Evolutionary conservation across 495 filamentous ascomycete genomes (phyloP).

Genomic region (Tuber microsphaerosporum): DNA sequence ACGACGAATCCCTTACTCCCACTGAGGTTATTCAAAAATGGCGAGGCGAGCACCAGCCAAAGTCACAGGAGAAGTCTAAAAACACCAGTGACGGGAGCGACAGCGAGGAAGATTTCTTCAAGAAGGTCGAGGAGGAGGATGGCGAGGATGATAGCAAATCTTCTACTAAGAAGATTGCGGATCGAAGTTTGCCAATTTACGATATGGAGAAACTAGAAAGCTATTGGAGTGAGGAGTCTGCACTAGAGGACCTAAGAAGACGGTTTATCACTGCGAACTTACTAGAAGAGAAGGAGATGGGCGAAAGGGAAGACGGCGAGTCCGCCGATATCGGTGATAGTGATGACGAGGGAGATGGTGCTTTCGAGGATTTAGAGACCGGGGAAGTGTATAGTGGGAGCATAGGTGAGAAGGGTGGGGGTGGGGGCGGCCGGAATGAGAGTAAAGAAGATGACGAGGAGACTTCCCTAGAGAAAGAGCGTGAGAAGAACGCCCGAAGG

Average conservation of each 20-base stretch:
- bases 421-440: slow-evolving; percentile 40
- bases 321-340: slow-evolving; percentile 45
- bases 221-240: slow-evolving; percentile 75
- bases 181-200: slow-evolving; percentile 67
- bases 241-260: slow-evolving; percentile 63
- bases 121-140: slow-evolving; percentile 59
- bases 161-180: slow-evolving; percentile 49
- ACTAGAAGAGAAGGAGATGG: slow-evolving; percentile 49
- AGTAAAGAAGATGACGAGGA: slow-evolving; percentile 43
- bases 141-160: slow-evolving; percentile 43
- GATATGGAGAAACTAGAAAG: slow-evolving; percentile 72
- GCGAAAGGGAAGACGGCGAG: slow-evolving; percentile 49
- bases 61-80: slow-evolving; percentile 43
- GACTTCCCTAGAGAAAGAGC: slow-evolving; percentile 66
- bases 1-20: slow-evolving; percentile 71
- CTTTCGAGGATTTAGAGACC: slow-evolving; percentile 81
- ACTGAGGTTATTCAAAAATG: slow-evolving; percentile 68
- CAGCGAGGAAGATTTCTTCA: slow-evolving; percentile 78
- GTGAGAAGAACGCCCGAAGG: slow-evolving; percentile 77
- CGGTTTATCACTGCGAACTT: slow-evolving; percentile 68
- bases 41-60: slow-evolving; percentile 55
- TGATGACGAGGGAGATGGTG: slow-evolving; percentile 75
- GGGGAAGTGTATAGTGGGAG: slow-evolving; percentile 52
- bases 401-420: slow-evolving; percentile 22
- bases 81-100: slow-evolving; percentile 54